These are phyloP conservation scores for Nymphaea colorata DNA, from an alignment of 164 flowering plant species.

Conservation along the genomic window DNA sequence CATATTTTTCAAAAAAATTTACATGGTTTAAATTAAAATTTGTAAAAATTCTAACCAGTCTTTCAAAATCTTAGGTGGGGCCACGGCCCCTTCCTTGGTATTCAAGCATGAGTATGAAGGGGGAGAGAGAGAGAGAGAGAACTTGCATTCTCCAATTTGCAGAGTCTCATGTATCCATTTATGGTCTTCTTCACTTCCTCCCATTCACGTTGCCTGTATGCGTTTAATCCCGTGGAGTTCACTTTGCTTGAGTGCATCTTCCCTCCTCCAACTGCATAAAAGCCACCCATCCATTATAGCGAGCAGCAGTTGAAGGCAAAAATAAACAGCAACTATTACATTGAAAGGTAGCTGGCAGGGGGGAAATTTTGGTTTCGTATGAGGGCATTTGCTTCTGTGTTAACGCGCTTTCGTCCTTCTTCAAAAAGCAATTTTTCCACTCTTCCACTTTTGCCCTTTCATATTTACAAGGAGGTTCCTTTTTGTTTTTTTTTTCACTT, in stretches of 20 bases:
- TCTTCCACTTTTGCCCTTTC: too few species aligned
- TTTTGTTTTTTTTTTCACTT: too few species aligned
- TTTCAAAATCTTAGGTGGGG: too few species aligned
- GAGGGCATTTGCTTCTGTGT: too few species aligned
- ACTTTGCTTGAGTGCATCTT: conserved; percentile 29
- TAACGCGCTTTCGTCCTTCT: too few species aligned
- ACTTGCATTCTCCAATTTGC: conserved; percentile 47
- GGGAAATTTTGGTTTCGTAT: neutral
- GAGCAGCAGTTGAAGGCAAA: neutral
- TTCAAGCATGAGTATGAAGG: neutral
- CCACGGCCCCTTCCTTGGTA: too few species aligned
- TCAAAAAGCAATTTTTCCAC: too few species aligned
- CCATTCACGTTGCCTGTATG: conserved; percentile 41
- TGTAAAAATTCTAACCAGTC: too few species aligned
- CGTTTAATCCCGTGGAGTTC: conserved; percentile 27
- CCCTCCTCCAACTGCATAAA: conserved; percentile 39
- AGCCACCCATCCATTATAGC: neutral
- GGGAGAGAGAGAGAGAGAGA: neutral
- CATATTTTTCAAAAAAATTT: too few species aligned
- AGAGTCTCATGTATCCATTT: conserved; percentile 29
- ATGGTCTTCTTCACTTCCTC: conserved; percentile 33
- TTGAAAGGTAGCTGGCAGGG: neutral
- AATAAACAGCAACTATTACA: neutral
- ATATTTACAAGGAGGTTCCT: too few species aligned
- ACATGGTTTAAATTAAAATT: too few species aligned